phyloP scores from a whole-genome alignment of 805 yeast genomes.

The Kockiozyma suomiensis region DNA sequence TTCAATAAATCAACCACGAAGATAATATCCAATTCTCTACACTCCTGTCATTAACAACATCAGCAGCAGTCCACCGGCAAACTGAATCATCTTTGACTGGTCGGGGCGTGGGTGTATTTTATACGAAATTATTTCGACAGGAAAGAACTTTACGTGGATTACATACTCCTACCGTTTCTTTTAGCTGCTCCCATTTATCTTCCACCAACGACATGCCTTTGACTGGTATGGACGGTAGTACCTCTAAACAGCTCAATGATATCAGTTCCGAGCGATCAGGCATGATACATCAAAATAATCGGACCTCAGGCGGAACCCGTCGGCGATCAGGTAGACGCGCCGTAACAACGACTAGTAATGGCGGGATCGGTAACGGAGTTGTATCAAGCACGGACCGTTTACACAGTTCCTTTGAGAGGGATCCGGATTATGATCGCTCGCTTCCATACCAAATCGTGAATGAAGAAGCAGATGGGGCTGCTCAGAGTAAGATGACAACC shows the following conservation, averaged over 20 bases:
- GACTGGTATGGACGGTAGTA: too few relatives aligned
- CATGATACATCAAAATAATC: too few relatives aligned
- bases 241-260: too few relatives aligned
- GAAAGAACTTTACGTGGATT: too few relatives aligned
- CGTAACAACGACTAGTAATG: constrained; percentile 1
- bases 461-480: neutral
- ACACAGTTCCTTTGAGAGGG: constrained; percentile 4
- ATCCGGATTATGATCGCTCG: constrained; percentile 33
- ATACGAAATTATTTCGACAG: too few relatives aligned
- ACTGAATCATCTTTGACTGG: too few relatives aligned
- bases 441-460: constrained; percentile 11
- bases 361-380: neutral
- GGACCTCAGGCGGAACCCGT: neutral
- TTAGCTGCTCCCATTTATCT: too few relatives aligned
- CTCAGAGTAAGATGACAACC: neutral
- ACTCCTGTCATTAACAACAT: neutral
- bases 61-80: too few relatives aligned
- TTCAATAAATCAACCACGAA: neutral
- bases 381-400: neutral
- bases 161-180: too few relatives aligned
- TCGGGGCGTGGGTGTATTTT: too few relatives aligned
- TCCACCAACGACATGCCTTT: too few relatives aligned
- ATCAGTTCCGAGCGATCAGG: too few relatives aligned
- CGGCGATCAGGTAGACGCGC: constrained; percentile 8
- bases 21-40: neutral